Evolutionary conservation across 805 yeast genomes (phyloP).

Genomic region (Metschnikowia vanudenii): DNA sequence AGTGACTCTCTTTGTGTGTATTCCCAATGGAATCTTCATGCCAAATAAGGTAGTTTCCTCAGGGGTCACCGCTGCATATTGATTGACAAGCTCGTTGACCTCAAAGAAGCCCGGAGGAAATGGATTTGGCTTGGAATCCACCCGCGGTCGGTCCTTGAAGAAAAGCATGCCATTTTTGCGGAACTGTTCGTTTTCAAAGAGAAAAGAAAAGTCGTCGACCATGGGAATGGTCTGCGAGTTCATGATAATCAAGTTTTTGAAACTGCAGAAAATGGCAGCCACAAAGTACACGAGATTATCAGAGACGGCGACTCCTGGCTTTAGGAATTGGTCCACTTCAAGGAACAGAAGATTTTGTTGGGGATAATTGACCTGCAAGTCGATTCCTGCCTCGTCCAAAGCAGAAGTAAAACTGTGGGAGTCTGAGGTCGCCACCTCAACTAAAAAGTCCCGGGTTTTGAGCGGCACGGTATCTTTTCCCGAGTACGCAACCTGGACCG

Average conservation of each 20-base stretch:
- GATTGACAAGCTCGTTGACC: conserved; percentile 24
- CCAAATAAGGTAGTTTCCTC: conserved; percentile 23
- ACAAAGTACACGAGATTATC: conserved; percentile 4
- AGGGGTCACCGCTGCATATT: conserved; percentile 21
- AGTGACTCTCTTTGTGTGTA: conserved; percentile 19
- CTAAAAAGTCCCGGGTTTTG: neutral
- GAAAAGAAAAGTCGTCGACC: neutral
- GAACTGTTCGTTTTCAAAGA: conserved; percentile 24
- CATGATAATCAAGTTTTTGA: conserved; percentile 8
- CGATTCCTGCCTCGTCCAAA: conserved; percentile 12
- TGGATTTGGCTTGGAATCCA: conserved; percentile 18
- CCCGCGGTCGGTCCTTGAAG: conserved; percentile 29
- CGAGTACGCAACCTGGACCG: conserved; percentile 28
- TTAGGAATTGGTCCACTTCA: conserved; percentile 21
- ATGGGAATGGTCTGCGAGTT: conserved; percentile 11
- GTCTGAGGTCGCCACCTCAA: conserved; percentile 9
- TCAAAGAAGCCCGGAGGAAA: conserved; percentile 33
- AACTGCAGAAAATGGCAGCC: conserved; percentile 6
- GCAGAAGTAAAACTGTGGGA: neutral
- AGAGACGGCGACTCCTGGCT: neutral
- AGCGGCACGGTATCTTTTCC: conserved; percentile 16
- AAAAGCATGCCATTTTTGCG: conserved; percentile 25
- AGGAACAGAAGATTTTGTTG: conserved; percentile 30
- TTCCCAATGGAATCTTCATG: conserved; percentile 4
- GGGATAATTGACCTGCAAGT: neutral